Conservation (phyloP, 148 eudicot genomes). For the Beta vulgaris region DNA sequence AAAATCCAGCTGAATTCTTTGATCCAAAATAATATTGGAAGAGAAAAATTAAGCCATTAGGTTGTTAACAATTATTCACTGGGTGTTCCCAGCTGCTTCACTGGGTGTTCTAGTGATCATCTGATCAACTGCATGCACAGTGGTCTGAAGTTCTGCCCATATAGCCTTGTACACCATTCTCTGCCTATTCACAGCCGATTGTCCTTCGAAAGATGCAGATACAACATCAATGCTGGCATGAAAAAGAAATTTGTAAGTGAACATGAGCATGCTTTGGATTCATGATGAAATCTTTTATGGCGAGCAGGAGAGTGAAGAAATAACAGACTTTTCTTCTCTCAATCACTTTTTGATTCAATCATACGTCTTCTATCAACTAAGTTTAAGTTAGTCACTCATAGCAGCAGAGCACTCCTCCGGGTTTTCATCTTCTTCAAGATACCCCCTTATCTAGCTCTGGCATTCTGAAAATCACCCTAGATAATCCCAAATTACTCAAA, state of each 20-base stretch:
- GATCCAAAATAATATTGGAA: background rate
- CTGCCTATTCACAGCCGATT: conserved; percentile 82
- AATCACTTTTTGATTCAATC: too few species aligned
- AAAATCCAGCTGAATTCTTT: background rate
- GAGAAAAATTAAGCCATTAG: background rate
- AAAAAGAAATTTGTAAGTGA: background rate
- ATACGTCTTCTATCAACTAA: too few species aligned
- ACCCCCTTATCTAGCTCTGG: too few species aligned
- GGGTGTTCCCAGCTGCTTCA: conserved; percentile 41
- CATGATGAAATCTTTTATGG: background rate
- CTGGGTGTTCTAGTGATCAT: conserved; percentile 80
- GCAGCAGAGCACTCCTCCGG: too few species aligned
- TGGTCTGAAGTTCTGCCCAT: conserved; percentile 90
- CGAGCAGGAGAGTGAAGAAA: background rate
- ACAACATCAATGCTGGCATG: conserved; percentile 70
- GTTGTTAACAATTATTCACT: conserved; percentile 15
- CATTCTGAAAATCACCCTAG: too few species aligned
- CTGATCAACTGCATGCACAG: conserved; percentile 92
- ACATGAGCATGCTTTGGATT: background rate
- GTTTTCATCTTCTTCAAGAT: too few species aligned
- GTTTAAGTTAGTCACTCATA: too few species aligned
- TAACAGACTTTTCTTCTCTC: background rate
- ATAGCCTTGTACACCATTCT: conserved; percentile 97
- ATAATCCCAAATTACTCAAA: too few species aligned
- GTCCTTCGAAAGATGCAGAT: conserved; percentile 76